Percentiles rank a stretch among this genome's conserved stretches.
Conservation (phyloP, 1,139 yeast species). For the Taphrina communis region DNA sequence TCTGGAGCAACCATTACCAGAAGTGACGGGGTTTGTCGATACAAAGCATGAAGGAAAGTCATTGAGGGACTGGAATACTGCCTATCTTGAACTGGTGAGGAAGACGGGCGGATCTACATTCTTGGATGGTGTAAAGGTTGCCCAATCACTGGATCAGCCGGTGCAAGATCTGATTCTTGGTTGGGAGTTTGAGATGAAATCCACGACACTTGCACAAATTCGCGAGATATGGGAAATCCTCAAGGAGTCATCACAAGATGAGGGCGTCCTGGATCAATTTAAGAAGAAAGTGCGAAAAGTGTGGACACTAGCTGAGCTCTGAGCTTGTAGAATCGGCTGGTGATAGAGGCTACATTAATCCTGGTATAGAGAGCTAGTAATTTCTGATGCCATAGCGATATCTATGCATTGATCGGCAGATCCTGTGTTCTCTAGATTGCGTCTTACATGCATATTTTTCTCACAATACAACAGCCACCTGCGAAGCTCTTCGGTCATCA, state of each 20-base stretch:
- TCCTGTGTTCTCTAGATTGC: too few relatives aligned
- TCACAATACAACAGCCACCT: too few relatives aligned
- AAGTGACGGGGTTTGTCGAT: background rate
- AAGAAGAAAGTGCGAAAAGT: background rate
- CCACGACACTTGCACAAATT: conserved; percentile 7
- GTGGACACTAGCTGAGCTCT: conserved; percentile 20
- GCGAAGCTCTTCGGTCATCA: too few relatives aligned
- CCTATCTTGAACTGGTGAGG: background rate
- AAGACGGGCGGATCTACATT: background rate
- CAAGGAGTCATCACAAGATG: background rate
- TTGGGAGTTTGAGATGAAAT: background rate
- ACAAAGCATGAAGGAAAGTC: background rate
- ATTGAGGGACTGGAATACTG: background rate
- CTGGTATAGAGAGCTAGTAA: background rate
- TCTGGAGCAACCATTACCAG: background rate
- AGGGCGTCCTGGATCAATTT: background rate
- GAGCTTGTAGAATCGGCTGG: background rate
- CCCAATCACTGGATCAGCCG: background rate
- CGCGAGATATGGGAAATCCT: conserved; percentile 8
- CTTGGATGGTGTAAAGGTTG: background rate
- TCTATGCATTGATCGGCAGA: too few relatives aligned
- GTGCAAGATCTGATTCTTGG: background rate
- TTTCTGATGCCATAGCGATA: too few relatives aligned
- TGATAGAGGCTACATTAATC: background rate
- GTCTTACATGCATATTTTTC: too few relatives aligned